Conservation (phyloP, 164 flowering plant species). For the Chimonanthus praecox region DNA sequence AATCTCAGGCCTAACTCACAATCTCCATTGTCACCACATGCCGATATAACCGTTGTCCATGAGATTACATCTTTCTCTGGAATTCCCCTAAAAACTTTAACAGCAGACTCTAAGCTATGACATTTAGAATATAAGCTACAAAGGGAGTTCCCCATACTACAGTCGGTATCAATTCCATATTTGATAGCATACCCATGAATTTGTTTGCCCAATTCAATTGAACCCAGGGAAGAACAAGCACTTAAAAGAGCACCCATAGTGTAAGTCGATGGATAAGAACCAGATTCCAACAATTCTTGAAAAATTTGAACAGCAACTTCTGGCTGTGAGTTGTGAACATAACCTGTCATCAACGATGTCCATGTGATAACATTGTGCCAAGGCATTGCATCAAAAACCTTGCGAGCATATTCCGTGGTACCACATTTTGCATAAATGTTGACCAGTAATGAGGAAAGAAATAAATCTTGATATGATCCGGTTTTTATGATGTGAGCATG, state of each 20-base stretch:
- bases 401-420: slow-evolving; percentile 46
- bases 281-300: slow-evolving; percentile 53
- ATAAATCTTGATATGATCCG: slow-evolving; percentile 44
- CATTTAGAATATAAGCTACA: slow-evolving; percentile 64
- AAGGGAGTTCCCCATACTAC: slow-evolving; percentile 62
- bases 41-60: slow-evolving; percentile 71
- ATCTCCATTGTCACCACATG: slow-evolving; percentile 63
- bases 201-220: slow-evolving; percentile 46
- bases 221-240: slow-evolving; percentile 52
- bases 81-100: slow-evolving; percentile 50
- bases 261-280: slow-evolving; percentile 59
- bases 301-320: slow-evolving; percentile 44
- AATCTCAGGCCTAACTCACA: slow-evolving; percentile 35
- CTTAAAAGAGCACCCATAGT: slow-evolving; percentile 55
- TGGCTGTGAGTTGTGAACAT: slow-evolving; percentile 54
- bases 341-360: slow-evolving; percentile 77
- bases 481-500: slow-evolving; percentile 68
- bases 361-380: slow-evolving; percentile 53
- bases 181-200: slow-evolving; percentile 63
- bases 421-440: slow-evolving; percentile 78
- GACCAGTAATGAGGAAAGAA: slow-evolving; percentile 46
- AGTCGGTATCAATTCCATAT: slow-evolving; percentile 43
- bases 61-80: slow-evolving; percentile 67
- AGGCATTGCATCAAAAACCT: slow-evolving; percentile 52
- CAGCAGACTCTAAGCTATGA: slow-evolving; percentile 42